Percentiles rank a stretch among this genome's conserved stretches.
Evolutionary conservation across 2,329 filamentous ascomycete genomes (phyloP).

Genomic region (Neonectria magnoliae): DNA sequence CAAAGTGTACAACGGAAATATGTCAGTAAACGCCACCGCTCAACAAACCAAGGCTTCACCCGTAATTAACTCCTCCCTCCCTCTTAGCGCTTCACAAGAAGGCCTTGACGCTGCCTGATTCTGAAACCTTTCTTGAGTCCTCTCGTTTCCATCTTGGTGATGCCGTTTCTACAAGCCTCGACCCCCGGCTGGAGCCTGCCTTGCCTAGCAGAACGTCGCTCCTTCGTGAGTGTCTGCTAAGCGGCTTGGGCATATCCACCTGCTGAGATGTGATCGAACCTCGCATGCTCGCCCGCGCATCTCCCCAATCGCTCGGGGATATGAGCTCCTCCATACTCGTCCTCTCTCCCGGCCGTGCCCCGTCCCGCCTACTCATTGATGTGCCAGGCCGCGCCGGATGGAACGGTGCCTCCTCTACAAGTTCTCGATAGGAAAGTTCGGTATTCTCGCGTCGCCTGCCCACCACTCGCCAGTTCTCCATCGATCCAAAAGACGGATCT

Average conservation of each 20-base stretch:
- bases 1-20: constrained; percentile 20
- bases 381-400: constrained; percentile 50
- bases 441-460: constrained; percentile 38
- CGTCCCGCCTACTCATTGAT: constrained; percentile 33
- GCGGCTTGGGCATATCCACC: constrained; percentile 24
- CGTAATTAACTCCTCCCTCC: neutral
- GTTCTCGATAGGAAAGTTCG: constrained; percentile 47
- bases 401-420: constrained; percentile 49
- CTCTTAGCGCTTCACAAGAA: constrained; percentile 31
- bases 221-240: constrained; percentile 24
- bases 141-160: constrained; percentile 33
- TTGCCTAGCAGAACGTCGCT: constrained; percentile 27
- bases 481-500: constrained; percentile 48
- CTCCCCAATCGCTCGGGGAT: constrained; percentile 42
- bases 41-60: neutral
- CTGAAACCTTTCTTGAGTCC: constrained; percentile 32
- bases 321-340: constrained; percentile 34
- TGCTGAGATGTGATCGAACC: constrained; percentile 32
- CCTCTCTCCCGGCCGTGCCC: constrained; percentile 35
- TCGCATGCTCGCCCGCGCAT: constrained; percentile 32
- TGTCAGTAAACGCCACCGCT: neutral
- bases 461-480: constrained; percentile 51
- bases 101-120: constrained; percentile 37
- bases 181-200: constrained; percentile 23
- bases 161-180: constrained; percentile 20